Base-by-base conservation (phyloP, 192 early-diverging fungal genomes). In the Gryganskiella cystojenkinii region DNA sequence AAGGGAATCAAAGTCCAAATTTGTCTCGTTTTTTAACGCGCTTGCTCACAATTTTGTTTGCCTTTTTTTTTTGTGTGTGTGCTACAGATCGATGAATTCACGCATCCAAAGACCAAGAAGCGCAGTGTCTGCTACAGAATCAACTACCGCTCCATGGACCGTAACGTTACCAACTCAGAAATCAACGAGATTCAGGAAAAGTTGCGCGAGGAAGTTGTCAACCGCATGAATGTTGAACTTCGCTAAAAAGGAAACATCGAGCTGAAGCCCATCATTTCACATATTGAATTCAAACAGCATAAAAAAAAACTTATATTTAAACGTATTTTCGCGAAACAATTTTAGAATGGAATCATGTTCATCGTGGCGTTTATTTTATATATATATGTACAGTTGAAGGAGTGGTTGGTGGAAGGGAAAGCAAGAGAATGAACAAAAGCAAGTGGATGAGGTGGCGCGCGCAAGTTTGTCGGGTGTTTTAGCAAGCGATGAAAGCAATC, bases 111-210 rank as follows among this genome's bases (percentile, higher is more conserved):
- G 81, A 93, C 94, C 0, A 91, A 93, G 31, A 86, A 84, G 54
- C 83, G 84, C 30, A 96, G 95, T 63, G 83, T 89, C 27, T 99
- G 96, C 78, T 99, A 94, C 83, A 87, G 96, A 49, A 97, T 99
- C 70, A 92, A 91, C 74, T 99, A 98, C 69, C 82, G 96, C 52
- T 95, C 96, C 6, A 99, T 99, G 97, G 97, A 99, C 78, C 89
- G 91, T 67, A 99, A 92, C 61, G 88, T 96, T 14, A 96, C 95
- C 19, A 95, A 99, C 70, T 92, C 91, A 37, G 98, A 99, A 71
- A 95, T 99, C 57, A 96, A 99, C 75, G 81, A 63, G n/a, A 90
- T 99, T 27, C 96, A 99, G 76, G 92, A 94, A 33, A 82, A 82
- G 33, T 85, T 97, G 8, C 87, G 95, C 14, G 56, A 81, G 1